These are phyloP conservation scores for Termitomyces sp. DNA, from an alignment of 768 basidiomycete genomes.

Conservation along the genomic window DNA sequence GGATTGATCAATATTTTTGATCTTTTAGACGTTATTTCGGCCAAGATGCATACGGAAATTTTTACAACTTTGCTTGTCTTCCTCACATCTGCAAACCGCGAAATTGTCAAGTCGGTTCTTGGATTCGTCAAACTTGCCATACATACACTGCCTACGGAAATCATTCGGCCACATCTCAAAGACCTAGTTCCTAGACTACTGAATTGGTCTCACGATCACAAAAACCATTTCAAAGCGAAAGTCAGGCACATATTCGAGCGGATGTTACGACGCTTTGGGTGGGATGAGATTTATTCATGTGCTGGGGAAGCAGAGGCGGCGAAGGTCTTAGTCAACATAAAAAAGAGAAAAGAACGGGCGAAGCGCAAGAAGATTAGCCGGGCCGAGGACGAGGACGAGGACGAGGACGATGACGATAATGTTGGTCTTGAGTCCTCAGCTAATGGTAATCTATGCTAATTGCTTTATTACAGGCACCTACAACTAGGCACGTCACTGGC, in stretches of 20 bases:
- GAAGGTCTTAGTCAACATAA: conserved; percentile 91
- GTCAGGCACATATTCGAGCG: conserved; percentile 97
- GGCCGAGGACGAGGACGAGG: conserved; percentile 44
- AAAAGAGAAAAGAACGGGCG: conserved; percentile 90
- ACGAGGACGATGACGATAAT: conserved; percentile 51
- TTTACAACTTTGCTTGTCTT: conserved; percentile 86
- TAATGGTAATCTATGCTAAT: conserved; percentile 2
- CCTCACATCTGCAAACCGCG: conserved; percentile 89
- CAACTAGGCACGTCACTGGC: conserved; percentile 51
- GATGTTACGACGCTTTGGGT: conserved; percentile 87
- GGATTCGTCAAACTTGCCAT: conserved; percentile 93
- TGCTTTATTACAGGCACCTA: conserved; percentile 29
- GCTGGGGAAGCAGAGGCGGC: conserved; percentile 74
- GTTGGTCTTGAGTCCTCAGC: conserved; percentile 7
- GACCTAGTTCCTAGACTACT: conserved; percentile 81
- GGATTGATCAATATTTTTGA: background rate
- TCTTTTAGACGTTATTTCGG: conserved; percentile 56
- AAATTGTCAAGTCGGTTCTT: conserved; percentile 95
- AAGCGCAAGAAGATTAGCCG: conserved; percentile 77
- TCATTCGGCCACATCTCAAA: conserved; percentile 73
- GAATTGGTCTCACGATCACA: conserved; percentile 94
- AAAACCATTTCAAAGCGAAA: conserved; percentile 97
- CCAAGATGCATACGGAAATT: conserved; percentile 76
- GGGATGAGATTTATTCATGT: conserved; percentile 74
- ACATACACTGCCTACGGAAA: conserved; percentile 69